These are phyloP conservation scores for Aquilaria malaccensis DNA, from an alignment of 345 rosid species.

Conservation along the genomic window DNA sequence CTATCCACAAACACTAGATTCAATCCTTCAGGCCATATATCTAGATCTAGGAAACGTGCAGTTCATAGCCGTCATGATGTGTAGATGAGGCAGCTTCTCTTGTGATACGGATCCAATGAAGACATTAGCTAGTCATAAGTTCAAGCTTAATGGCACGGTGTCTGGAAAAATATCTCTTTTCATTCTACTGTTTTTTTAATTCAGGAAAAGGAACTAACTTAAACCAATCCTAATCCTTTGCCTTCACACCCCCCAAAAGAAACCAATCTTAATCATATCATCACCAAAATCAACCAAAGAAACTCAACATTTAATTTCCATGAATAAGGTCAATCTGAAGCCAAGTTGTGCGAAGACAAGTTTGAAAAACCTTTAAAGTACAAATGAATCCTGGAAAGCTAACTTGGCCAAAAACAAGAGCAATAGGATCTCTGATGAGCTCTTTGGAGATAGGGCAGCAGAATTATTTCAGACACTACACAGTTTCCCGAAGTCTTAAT, in stretches of 20 bases:
- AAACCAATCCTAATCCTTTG: neutral
- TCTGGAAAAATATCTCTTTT: no score
- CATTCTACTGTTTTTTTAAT: neutral
- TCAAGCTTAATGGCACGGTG: no score
- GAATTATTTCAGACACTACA: constrained; percentile 68
- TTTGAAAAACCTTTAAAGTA: neutral
- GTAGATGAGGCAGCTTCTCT: no score
- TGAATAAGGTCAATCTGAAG: no score
- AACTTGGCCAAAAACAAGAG: constrained; percentile 86
- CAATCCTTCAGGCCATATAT: no score
- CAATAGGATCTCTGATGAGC: constrained; percentile 89
- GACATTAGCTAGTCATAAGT: no score
- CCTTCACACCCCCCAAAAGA: no score
- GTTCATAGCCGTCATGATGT: no score
- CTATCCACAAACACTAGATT: no score
- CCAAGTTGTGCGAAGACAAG: neutral
- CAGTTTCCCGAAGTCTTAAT: constrained; percentile 30
- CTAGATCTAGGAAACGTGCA: no score
- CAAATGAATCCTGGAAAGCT: constrained; percentile 5
- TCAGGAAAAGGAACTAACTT: constrained; percentile 1
- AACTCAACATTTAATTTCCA: neutral
- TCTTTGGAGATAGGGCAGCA: constrained; percentile 84
- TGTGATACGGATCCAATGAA: no score
- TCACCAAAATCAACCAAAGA: neutral
- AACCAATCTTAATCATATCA: neutral